Percentiles rank a stretch among this genome's conserved stretches.
Evolutionary conservation across 2,329 filamentous ascomycete species (phyloP).

Genomic region (Alternaria sp.): DNA sequence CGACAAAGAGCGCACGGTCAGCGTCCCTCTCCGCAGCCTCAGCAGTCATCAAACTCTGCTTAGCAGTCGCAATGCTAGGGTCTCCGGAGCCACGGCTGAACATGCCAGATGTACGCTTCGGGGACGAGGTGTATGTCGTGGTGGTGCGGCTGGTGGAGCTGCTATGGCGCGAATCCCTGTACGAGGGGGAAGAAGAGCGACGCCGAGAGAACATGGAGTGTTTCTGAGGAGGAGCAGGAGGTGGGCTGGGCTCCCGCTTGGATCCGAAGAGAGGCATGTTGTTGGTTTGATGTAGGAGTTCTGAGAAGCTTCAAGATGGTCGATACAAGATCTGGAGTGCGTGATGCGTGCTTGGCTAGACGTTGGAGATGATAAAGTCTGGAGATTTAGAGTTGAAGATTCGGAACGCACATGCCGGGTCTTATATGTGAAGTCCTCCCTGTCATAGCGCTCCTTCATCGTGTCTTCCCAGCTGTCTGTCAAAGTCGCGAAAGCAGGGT

Average conservation of each 20-base stretch:
- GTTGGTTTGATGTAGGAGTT: background rate
- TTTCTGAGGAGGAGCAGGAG: slow-evolving; percentile 32
- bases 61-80: slow-evolving; percentile 66
- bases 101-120: slow-evolving; percentile 47
- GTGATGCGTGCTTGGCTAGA: background rate
- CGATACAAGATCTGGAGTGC: background rate
- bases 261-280: slow-evolving; percentile 46
- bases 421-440: slow-evolving; percentile 1
- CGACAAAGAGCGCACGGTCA: slow-evolving; percentile 66
- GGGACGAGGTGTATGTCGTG: slow-evolving; percentile 31
- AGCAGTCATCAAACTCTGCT: slow-evolving; percentile 66
- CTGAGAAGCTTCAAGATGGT: background rate
- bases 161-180: slow-evolving; percentile 20
- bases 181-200: slow-evolving; percentile 38
- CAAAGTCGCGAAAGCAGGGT: slow-evolving; percentile 7
- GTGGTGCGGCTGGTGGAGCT: slow-evolving; percentile 18
- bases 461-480: background rate
- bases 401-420: background rate
- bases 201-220: slow-evolving; percentile 47
- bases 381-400: background rate
- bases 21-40: slow-evolving; percentile 70
- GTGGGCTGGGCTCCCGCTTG: slow-evolving; percentile 33
- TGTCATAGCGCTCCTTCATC: background rate
- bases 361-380: background rate
- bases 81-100: slow-evolving; percentile 59